Conservation (phyloP, 192 early-diverging fungal species). For the Coemansia sp. region DNA sequence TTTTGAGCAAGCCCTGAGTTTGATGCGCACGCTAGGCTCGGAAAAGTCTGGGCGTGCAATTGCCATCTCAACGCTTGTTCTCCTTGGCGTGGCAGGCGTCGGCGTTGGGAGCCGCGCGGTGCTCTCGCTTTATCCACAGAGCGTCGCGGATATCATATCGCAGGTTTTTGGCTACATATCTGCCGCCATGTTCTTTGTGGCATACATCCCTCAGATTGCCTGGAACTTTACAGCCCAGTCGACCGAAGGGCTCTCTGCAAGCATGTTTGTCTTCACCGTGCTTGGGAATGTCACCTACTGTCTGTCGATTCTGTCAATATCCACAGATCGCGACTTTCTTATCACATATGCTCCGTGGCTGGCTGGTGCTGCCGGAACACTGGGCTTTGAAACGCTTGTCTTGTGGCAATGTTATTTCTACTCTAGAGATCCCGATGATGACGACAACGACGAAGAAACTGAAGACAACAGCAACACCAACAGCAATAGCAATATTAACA, state of each 20-base stretch:
- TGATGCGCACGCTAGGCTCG: slow-evolving; percentile 19
- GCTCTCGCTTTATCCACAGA: slow-evolving; percentile 41
- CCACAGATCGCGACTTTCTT: slow-evolving; percentile 41
- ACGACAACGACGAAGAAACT: slow-evolving; percentile 3
- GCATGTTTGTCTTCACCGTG: slow-evolving; percentile 82
- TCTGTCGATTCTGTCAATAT: slow-evolving; percentile 40
- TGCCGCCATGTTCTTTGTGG: slow-evolving; percentile 68
- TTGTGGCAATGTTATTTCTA: slow-evolving; percentile 54
- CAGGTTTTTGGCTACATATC: slow-evolving; percentile 75
- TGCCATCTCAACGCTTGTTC: slow-evolving; percentile 20
- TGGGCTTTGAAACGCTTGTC: slow-evolving; percentile 44
- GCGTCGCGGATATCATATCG: slow-evolving; percentile 52
- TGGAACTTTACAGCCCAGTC: slow-evolving; percentile 72
- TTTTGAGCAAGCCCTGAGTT: slow-evolving; percentile 2
- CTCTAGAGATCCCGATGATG: slow-evolving; percentile 12
- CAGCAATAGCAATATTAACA: slow-evolving; percentile 5
- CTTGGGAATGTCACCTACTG: slow-evolving; percentile 69
- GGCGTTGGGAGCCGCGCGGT: slow-evolving; percentile 27
- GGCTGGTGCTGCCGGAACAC: slow-evolving; percentile 45
- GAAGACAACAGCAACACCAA: neutral
- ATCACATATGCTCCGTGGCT: slow-evolving; percentile 51
- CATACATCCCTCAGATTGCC: slow-evolving; percentile 80
- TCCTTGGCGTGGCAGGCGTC: slow-evolving; percentile 17
- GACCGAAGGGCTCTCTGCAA: slow-evolving; percentile 76
- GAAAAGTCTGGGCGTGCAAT: slow-evolving; percentile 28